A percentile compares a stretch with the other conserved stretches of the same genome.
phyloP scores from a whole-genome alignment of 352 stramenopile species.

The Phytophthora crassamura region DNA sequence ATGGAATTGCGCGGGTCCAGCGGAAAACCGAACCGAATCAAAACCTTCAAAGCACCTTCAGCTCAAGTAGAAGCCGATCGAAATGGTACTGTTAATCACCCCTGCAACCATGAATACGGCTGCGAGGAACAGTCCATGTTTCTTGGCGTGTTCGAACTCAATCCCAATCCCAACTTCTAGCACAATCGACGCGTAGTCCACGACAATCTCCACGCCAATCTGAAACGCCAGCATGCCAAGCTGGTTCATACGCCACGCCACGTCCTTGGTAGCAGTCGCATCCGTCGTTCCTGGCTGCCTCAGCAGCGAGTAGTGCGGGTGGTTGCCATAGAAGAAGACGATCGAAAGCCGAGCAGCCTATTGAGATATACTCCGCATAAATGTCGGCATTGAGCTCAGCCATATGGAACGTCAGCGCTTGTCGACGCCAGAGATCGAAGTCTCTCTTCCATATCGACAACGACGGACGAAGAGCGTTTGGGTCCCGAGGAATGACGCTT shows the following conservation, averaged over 20 bases:
- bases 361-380: conserved; percentile 53
- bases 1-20: too few relatives aligned
- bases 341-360: conserved; percentile 39
- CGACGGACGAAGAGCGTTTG: too few relatives aligned
- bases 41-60: too few relatives aligned
- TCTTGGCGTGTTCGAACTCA: conserved; percentile 15
- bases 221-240: conserved; percentile 22
- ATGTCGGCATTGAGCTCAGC: conserved; percentile 44
- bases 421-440: conserved; percentile 18
- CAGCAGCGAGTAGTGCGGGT: conserved; percentile 38
- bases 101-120: conserved; percentile 16
- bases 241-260: conserved; percentile 4
- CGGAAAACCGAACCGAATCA: too few relatives aligned
- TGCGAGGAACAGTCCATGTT: conserved; percentile 16
- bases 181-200: conserved; percentile 31
- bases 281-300: conserved; percentile 9
- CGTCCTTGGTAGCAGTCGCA: not conserved
- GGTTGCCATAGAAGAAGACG: conserved; percentile 36
- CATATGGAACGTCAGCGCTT: conserved; percentile 27
- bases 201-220: conserved; percentile 25
- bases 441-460: not conserved
- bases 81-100: conserved; percentile 22
- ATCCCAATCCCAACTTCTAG: conserved; percentile 31
- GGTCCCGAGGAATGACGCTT: too few relatives aligned
- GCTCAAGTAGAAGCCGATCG: conserved; percentile 13